These are phyloP conservation scores for Mortierella antarctica DNA, from an alignment of 192 early-diverging fungal species.

Conservation along the genomic window DNA sequence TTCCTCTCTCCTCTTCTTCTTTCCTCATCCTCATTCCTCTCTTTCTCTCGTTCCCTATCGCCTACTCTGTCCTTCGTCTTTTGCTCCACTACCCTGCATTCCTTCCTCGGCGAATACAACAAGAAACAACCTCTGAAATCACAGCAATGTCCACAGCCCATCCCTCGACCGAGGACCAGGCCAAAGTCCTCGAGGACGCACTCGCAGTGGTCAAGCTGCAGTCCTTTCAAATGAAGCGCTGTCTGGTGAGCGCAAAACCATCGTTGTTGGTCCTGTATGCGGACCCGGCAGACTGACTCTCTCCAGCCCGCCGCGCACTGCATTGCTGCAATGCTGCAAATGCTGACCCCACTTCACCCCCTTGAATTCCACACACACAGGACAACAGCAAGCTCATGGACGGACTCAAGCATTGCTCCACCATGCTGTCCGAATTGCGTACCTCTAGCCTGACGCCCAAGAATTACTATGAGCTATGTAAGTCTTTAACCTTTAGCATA, in stretches of 20 bases:
- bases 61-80: not conserved
- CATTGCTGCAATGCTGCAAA: not conserved
- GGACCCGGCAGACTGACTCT: not conserved
- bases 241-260: conserved; percentile 70
- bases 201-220: conserved; percentile 95
- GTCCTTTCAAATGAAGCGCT: conserved; percentile 94
- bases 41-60: not conserved
- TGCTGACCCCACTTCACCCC: not conserved
- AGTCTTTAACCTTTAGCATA: conserved; percentile 30
- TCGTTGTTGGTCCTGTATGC: not conserved
- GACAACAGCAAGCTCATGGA: conserved; percentile 95
- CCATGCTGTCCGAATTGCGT: conserved; percentile 96
- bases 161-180: conserved; percentile 83
- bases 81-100: too few relatives aligned
- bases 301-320: not conserved
- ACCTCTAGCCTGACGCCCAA: conserved; percentile 96
- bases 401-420: conserved; percentile 96
- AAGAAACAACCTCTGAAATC: not conserved
- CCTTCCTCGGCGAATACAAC: too few relatives aligned
- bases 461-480: conserved; percentile 99
- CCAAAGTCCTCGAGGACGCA: conserved; percentile 92
- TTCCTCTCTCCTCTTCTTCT: not conserved
- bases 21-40: not conserved
- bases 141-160: conserved; percentile 44
- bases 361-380: conserved; percentile 46